Conservation (phyloP, 371 early-diverging fungal species). For the Syncephalastrum sp. region DNA sequence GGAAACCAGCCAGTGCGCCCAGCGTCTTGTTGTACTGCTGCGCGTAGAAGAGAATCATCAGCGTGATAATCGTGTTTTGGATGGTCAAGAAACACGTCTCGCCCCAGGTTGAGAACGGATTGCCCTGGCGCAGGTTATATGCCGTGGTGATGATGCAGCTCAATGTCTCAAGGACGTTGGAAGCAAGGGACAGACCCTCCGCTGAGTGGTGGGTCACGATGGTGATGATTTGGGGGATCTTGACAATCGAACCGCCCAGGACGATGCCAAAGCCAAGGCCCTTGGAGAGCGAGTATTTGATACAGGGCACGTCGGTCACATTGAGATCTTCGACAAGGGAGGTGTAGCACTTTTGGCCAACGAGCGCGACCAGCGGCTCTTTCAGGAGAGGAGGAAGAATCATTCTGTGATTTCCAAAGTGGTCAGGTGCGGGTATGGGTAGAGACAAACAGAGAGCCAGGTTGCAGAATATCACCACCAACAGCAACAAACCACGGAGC, state of each 20-base stretch:
- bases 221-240: conserved; percentile 94
- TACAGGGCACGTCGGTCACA: conserved; percentile 67
- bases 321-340: conserved; percentile 68
- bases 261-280: conserved; percentile 92
- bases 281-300: conserved; percentile 84
- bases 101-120: conserved; percentile 94
- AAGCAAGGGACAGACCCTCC: conserved; percentile 76
- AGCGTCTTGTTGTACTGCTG: conserved; percentile 26
- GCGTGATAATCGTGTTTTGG: conserved; percentile 78
- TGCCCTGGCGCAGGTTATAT: conserved; percentile 78
- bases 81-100: conserved; percentile 77
- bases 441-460: too few species aligned
- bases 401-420: conserved; percentile 15
- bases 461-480: too few species aligned
- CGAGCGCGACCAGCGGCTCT: conserved; percentile 58
- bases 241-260: conserved; percentile 84
- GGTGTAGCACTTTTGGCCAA: conserved; percentile 71
- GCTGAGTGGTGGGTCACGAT: conserved; percentile 75
- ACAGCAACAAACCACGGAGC: too few species aligned
- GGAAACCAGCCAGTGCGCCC: conserved; percentile 26
- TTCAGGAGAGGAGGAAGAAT: conserved; percentile 47
- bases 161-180: conserved; percentile 83
- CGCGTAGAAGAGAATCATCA: conserved; percentile 65
- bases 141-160: conserved; percentile 76
- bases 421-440: conserved; percentile 2